Percentiles rank a stretch among this genome's conserved stretches.
These are phyloP conservation scores for Trichoderma sp. DNA, from an alignment of 2,329 filamentous ascomycete species.

Conservation along the genomic window DNA sequence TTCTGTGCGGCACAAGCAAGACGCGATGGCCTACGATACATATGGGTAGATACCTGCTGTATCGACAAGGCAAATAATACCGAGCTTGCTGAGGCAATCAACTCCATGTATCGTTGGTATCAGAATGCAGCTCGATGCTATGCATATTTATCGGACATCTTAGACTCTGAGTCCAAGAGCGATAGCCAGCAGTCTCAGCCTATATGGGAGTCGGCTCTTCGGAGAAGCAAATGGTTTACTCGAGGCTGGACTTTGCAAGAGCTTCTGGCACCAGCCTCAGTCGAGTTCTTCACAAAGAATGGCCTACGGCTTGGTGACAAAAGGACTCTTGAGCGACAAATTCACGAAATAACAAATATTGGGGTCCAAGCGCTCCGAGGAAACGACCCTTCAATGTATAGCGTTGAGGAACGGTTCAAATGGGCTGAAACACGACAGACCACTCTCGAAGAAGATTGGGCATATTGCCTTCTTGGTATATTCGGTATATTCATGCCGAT, in stretches of 20 bases:
- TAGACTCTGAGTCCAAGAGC: not conserved
- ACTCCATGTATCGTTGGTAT: constrained; percentile 24
- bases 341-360: not conserved
- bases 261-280: constrained; percentile 28
- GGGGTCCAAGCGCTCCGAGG: not conserved
- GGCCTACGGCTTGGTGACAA: constrained; percentile 21
- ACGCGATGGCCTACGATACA: constrained; percentile 19
- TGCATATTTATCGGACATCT: constrained; percentile 1
- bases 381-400: constrained; percentile 9
- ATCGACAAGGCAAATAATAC: constrained; percentile 21
- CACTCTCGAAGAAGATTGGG: constrained; percentile 26
- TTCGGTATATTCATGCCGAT: constrained; percentile 29
- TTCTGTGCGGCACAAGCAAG: constrained; percentile 15
- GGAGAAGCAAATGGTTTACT: constrained; percentile 24
- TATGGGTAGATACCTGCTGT: constrained; percentile 23
- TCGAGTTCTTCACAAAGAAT: constrained; percentile 27
- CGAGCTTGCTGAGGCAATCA: constrained; percentile 7
- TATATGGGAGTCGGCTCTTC: not conserved
- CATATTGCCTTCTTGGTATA: constrained; percentile 29
- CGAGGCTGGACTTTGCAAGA: constrained; percentile 26
- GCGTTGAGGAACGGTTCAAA: constrained; percentile 25
- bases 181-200: not conserved
- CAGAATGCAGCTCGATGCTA: constrained; percentile 14
- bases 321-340: constrained; percentile 3
- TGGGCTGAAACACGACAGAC: constrained; percentile 26